Percentiles rank a stretch among this genome's conserved stretches.
Conservation (phyloP, 2,329 filamentous ascomycete genomes). For the Teratosphaeria epicoccoides region DNA sequence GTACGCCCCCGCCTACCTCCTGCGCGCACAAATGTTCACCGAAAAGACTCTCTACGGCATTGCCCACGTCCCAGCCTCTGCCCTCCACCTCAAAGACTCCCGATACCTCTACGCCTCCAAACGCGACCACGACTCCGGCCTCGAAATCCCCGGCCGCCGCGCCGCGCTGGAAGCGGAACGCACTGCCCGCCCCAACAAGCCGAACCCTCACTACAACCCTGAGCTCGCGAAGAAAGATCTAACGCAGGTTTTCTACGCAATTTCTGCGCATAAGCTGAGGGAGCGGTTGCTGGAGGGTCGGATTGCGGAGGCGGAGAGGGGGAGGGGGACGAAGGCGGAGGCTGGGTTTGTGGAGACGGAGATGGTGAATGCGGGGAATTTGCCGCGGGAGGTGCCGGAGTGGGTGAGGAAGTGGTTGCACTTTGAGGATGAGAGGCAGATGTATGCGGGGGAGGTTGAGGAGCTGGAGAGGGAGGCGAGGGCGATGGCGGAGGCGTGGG, state of each 20-base stretch:
- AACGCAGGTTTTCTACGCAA: conserved; percentile 16
- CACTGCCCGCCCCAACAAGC: not conserved
- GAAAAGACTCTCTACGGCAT: conserved; percentile 15
- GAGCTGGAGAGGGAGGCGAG: conserved; percentile 16
- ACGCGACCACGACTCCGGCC: conserved; percentile 10
- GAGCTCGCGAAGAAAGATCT: conserved; percentile 13
- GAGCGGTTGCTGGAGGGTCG: not conserved
- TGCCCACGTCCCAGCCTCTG: conserved; percentile 14
- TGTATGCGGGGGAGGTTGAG: conserved; percentile 17
- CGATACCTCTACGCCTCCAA: conserved; percentile 19
- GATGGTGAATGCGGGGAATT: not conserved
- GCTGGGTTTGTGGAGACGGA: not conserved
- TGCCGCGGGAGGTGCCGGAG: not conserved
- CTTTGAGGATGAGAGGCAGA: conserved; percentile 15
- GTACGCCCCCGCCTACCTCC: conserved; percentile 22
- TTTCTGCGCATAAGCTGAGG: conserved; percentile 3
- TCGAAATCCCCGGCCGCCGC: not conserved
- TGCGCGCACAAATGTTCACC: conserved; percentile 15
- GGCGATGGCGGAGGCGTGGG: conserved; percentile 18
- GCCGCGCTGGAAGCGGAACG: not conserved
- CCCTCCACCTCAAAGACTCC: conserved; percentile 12
- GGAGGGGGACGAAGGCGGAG: not conserved
- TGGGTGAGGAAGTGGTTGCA: conserved; percentile 12
- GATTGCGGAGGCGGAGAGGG: not conserved
- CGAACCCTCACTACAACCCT: conserved; percentile 16